Percentiles rank a stretch among this genome's conserved stretches.
These are phyloP conservation scores for Astrothelium macrocarpum DNA, from an alignment of 495 filamentous ascomycete species.

Conservation along the genomic window DNA sequence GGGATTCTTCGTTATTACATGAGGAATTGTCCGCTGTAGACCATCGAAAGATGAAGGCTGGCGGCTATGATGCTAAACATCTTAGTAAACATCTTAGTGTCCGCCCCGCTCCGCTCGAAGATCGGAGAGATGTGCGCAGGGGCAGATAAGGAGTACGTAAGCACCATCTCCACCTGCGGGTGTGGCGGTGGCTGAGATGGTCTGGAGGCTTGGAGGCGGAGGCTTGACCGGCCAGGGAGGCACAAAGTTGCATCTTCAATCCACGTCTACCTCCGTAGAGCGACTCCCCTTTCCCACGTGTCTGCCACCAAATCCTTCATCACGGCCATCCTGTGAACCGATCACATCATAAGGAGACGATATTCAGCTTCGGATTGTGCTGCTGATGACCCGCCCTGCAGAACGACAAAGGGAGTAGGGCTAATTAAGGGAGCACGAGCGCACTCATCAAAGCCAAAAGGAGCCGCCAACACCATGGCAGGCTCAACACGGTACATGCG, in stretches of 20 bases:
- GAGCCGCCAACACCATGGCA: slow-evolving; percentile 20
- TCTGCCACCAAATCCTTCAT: not conserved
- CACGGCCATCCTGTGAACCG: not conserved
- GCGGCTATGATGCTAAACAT: no score
- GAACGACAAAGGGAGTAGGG: not conserved
- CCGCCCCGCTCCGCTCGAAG: not conserved
- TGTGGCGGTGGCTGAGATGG: not conserved
- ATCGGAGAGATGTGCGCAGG: not conserved
- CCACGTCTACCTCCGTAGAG: no score
- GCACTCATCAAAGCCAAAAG: not conserved
- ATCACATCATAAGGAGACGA: not conserved
- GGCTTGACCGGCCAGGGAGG: not conserved
- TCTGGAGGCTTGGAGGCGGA: no score
- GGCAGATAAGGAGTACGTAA: no score
- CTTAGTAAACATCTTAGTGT: no score
- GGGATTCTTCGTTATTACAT: no score
- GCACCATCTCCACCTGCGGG: not conserved
- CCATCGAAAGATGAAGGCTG: no score
- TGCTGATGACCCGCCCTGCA: not conserved
- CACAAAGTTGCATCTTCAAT: not conserved
- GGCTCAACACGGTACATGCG: slow-evolving; percentile 45
- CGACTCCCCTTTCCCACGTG: not conserved
- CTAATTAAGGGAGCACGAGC: not conserved
- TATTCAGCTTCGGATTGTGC: not conserved
- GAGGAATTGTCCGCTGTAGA: no score